Conservation (phyloP, 1,139 yeast species). For the Kodamaea anthophila region DNA sequence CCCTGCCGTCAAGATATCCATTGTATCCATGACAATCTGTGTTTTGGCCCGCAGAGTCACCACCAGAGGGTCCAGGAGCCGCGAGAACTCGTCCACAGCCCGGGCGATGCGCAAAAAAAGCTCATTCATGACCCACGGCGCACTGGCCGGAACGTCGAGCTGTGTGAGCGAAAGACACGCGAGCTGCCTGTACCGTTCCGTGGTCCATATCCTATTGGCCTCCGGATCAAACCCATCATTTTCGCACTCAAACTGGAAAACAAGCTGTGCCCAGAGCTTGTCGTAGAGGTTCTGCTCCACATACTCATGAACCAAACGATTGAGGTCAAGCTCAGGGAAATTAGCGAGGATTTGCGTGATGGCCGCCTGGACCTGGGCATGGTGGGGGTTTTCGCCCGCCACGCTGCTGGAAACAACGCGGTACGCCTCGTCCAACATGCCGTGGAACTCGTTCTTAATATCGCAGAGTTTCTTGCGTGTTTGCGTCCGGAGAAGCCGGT, state of each 20-base stretch:
- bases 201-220: constrained; percentile 26
- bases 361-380: constrained; percentile 30
- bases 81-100: constrained; percentile 53
- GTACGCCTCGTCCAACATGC: constrained; percentile 33
- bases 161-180: constrained; percentile 63
- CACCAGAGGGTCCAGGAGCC: constrained; percentile 38
- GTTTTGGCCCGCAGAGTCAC: constrained; percentile 51
- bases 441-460: constrained; percentile 28
- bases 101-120: constrained; percentile 43
- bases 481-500: constrained; percentile 25
- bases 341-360: constrained; percentile 25
- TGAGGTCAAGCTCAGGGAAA: constrained; percentile 48
- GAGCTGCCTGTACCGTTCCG: constrained; percentile 35
- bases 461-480: constrained; percentile 23
- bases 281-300: constrained; percentile 66
- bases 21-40: constrained; percentile 45
- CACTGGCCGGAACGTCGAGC: constrained; percentile 50
- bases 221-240: constrained; percentile 28
- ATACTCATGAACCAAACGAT: constrained; percentile 56
- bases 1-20: constrained; percentile 42
- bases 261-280: constrained; percentile 52
- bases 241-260: constrained; percentile 29
- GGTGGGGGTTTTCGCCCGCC: constrained; percentile 29
- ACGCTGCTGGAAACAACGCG: constrained; percentile 38
- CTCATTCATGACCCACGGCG: constrained; percentile 35